Percentiles rank a stretch among this genome's conserved stretches.
phyloP scores from a whole-genome alignment of 768 basidiomycete species.

The Lactarius sp. region DNA sequence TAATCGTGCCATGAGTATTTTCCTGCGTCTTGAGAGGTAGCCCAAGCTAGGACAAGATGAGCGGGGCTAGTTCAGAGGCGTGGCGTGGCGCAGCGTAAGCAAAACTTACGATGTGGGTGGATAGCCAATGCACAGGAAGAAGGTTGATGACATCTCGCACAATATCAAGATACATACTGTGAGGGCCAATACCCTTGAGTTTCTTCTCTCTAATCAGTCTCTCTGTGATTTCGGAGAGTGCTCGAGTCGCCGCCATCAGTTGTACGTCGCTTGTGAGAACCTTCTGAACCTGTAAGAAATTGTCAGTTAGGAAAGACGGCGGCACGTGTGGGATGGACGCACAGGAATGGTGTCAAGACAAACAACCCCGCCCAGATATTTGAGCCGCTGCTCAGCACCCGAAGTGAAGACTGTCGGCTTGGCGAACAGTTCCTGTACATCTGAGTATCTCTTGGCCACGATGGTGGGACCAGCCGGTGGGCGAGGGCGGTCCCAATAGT shows the following conservation, averaged over 20 bases:
- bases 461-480: constrained; percentile 14
- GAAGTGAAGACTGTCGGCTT: constrained; percentile 6
- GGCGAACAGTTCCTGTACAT: background rate
- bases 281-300: constrained; percentile 10
- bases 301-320: background rate
- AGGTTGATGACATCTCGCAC: constrained; percentile 63
- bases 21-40: constrained; percentile 16
- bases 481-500: constrained; percentile 55
- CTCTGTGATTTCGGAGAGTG: constrained; percentile 4
- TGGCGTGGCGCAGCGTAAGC: background rate
- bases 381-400: constrained; percentile 4
- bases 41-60: constrained; percentile 15
- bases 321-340: background rate
- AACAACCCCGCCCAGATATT: constrained; percentile 11
- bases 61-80: background rate
- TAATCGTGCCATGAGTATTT: constrained; percentile 10
- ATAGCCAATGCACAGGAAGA: constrained; percentile 58
- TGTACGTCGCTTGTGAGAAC: constrained; percentile 1
- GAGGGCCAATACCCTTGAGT: constrained; percentile 31
- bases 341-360: constrained; percentile 8
- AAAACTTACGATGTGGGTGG: constrained; percentile 47
- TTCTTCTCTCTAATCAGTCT: constrained; percentile 30
- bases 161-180: constrained; percentile 46
- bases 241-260: constrained; percentile 2
- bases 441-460: constrained; percentile 4